Conservation (phyloP, 169 alveolate genomes). For the Babesia gibsoni region DNA sequence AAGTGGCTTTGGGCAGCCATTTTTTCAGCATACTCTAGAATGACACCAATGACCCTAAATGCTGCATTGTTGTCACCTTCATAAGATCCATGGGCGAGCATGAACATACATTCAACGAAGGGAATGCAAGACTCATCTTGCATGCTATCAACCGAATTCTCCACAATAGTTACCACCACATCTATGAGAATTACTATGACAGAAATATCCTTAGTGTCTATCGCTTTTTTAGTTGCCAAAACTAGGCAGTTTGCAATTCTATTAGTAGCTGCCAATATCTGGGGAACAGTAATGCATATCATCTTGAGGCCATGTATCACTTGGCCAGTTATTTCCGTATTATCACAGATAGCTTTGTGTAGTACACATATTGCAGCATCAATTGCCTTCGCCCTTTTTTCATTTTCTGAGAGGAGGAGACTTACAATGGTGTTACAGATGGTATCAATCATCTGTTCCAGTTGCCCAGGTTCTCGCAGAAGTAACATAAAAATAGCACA, state of each 20-base stretch:
- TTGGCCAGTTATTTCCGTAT: background rate
- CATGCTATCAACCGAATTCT: constrained; percentile 18
- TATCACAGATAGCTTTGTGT: constrained; percentile 5
- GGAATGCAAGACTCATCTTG: constrained; percentile 28
- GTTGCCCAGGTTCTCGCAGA: constrained; percentile 4
- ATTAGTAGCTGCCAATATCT: constrained; percentile 5
- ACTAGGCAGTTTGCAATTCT: constrained; percentile 7
- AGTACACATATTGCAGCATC: constrained; percentile 22
- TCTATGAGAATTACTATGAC: constrained; percentile 7
- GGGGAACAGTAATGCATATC: constrained; percentile 20
- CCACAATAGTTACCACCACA: constrained; percentile 24
- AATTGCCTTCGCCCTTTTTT: background rate
- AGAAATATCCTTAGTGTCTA: background rate
- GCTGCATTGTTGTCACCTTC: constrained; percentile 12
- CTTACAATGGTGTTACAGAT: constrained; percentile 27
- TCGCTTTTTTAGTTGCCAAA: background rate
- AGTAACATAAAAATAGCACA: constrained; percentile 12
- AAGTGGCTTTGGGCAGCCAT: constrained; percentile 32
- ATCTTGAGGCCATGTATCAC: constrained; percentile 26
- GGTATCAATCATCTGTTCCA: constrained; percentile 20
- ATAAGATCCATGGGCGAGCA: constrained; percentile 6
- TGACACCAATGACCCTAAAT: constrained; percentile 11
- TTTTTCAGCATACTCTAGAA: constrained; percentile 30
- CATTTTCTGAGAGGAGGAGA: constrained; percentile 10
- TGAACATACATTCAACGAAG: constrained; percentile 8